A percentile compares a stretch with the other conserved stretches of the same genome.
These are phyloP conservation scores for Microsporum canis DNA, from an alignment of 2,329 filamentous ascomycete genomes.

Conservation along the genomic window DNA sequence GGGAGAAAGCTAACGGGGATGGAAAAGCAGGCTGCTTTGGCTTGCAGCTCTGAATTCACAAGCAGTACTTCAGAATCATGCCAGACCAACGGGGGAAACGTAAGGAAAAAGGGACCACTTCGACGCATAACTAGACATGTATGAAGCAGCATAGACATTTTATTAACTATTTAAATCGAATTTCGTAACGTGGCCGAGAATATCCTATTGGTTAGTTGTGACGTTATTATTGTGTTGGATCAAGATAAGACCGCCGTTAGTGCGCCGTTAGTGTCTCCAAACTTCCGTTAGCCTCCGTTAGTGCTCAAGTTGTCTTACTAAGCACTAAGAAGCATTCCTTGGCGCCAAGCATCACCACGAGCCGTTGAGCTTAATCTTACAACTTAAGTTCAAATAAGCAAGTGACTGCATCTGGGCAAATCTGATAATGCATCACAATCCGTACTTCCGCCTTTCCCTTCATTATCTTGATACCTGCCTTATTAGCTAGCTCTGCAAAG, in stretches of 20 bases:
- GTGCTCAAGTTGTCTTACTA: too few relatives aligned
- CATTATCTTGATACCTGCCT: constrained; percentile 22
- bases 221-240: not conserved
- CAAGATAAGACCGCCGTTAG: not conserved
- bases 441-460: constrained; percentile 36
- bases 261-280: not conserved
- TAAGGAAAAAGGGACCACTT: too few relatives aligned
- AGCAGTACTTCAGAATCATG: too few relatives aligned
- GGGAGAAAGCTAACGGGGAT: not conserved
- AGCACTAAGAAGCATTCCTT: too few relatives aligned
- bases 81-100: too few relatives aligned
- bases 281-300: not conserved
- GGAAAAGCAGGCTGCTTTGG: not conserved
- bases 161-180: constrained; percentile 20
- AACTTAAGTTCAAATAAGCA: too few relatives aligned
- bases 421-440: constrained; percentile 57
- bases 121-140: too few relatives aligned
- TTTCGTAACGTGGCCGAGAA: not conserved
- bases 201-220: not conserved
- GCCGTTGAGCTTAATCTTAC: too few relatives aligned
- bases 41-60: too few relatives aligned
- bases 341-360: not conserved
- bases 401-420: constrained; percentile 1
- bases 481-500: not conserved
- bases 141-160: too few relatives aligned